These are phyloP conservation scores for Rhynchosporium agropyri DNA, from an alignment of 2,329 filamentous ascomycete genomes.

Conservation along the genomic window DNA sequence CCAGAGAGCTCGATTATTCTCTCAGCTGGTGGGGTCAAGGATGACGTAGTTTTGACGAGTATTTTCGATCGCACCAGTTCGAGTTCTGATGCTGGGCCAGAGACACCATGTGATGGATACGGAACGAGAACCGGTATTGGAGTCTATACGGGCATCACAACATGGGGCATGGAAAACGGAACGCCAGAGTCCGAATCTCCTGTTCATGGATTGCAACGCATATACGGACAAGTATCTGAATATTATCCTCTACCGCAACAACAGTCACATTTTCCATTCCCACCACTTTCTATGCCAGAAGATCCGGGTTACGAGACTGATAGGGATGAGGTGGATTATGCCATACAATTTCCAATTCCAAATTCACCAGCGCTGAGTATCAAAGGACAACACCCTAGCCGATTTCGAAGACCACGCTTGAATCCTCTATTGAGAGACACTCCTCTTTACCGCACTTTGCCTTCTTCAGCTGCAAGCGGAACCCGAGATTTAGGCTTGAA, in stretches of 20 bases:
- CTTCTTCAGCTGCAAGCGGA: conserved; percentile 36
- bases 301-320: conserved; percentile 40
- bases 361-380: no score
- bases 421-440: background rate
- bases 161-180: conserved; percentile 36
- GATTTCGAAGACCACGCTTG: background rate
- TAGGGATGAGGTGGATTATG: conserved; percentile 34
- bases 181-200: conserved; percentile 38
- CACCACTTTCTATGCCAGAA: conserved; percentile 26
- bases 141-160: conserved; percentile 33
- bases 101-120: conserved; percentile 43
- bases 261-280: conserved; percentile 22
- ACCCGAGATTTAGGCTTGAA: conserved; percentile 49
- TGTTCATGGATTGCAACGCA: conserved; percentile 16
- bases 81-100: conserved; percentile 51
- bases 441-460: conserved; percentile 1
- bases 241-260: conserved; percentile 15
- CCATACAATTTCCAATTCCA: conserved; percentile 7
- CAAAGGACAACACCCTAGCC: background rate
- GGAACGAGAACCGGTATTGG: conserved; percentile 33
- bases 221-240: background rate
- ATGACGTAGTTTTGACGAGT: conserved; percentile 45
- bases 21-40: conserved; percentile 44
- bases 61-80: conserved; percentile 56
- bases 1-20: conserved; percentile 47